Evolutionary conservation across 2,329 filamentous ascomycete species (phyloP).

Genomic region (Diaporthe batatas): DNA sequence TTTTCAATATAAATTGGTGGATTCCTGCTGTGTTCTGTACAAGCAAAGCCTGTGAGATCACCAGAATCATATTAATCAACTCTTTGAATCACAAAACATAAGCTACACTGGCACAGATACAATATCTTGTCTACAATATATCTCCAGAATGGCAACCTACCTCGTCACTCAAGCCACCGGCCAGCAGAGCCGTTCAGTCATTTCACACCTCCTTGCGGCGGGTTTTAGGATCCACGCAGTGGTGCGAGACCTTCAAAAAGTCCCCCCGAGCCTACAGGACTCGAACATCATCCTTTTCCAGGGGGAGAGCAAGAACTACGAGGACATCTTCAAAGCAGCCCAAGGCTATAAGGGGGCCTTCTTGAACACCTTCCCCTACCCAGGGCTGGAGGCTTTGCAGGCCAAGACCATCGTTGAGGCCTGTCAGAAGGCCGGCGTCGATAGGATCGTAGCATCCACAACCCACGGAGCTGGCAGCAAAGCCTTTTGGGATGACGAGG

Average conservation of each 20-base stretch:
- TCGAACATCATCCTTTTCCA: conserved; percentile 8
- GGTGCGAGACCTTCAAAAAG: conserved; percentile 7
- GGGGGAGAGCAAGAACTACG: conserved; percentile 7
- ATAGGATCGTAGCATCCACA: neutral
- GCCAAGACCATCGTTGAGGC: conserved; percentile 18
- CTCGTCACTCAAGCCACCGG: conserved; percentile 16
- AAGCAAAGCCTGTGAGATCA: neutral
- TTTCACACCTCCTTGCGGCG: conserved; percentile 7
- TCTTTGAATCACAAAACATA: neutral
- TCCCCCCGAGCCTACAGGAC: neutral
- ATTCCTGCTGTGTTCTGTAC: too few relatives aligned
- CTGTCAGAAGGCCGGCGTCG: neutral
- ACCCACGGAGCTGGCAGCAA: conserved; percentile 1
- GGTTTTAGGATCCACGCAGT: conserved; percentile 1
- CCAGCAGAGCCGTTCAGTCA: conserved; percentile 9
- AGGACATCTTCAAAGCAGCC: neutral
- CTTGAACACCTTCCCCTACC: conserved; percentile 11
- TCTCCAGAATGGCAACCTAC: neutral
- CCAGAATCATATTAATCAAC: neutral
- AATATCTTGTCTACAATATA: neutral
- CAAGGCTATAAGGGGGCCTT: neutral
- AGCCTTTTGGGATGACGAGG: neutral
- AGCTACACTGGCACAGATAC: too few relatives aligned
- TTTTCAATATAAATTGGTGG: neutral
- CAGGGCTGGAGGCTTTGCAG: neutral